Evolutionary conservation across 805 yeast species (phyloP), one percentile per base, ranked within the genome.

Genomic region (Debaryomyces castellii): DNA sequence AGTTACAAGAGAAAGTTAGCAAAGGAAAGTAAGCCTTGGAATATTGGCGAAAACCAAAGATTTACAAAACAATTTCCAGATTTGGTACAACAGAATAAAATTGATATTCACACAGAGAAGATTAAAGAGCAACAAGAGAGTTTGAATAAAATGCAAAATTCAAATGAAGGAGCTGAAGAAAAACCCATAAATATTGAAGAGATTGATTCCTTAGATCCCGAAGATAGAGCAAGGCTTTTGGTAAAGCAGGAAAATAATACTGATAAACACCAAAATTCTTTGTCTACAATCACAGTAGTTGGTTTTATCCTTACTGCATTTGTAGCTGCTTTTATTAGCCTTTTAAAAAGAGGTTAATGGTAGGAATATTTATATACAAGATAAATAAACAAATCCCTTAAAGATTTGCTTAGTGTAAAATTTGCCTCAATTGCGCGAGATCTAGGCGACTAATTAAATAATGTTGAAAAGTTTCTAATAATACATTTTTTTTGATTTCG

Each of bases 41-140:
- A 85, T 59, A 68, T 73, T 5, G 63, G 62, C 18, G 72, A 78
- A 28, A 85, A 85, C 66, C 65, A 70, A 2, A 67, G 81, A 44
- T 92, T 92, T 59, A 59, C 53, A 21, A 63, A 67, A 48, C 79
- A 83, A 22, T 92, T 91, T 61, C 87, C 90, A 1, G 95, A 88
- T n/a, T 60, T 82, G 39, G 77, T 76, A 11, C 73, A 64, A 16
- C 63, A 68, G 49, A 80, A 79, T 56, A 58, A 58, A 44, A 44
- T 40, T 23, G 74, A 70, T 27, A 56, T 71, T 33, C 52, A 45
- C 40, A 51, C 46, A 24, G 52, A 47, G 30, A 36, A 36, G 30
- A 28, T 43, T 50, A 51, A 12, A 58, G 57, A 37, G 45, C 49
- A 34, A 55, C 49, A 45, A 38, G 41, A 43, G 30, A 35, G n/a